phyloP scores from a whole-genome alignment of 2,329 filamentous ascomycete genomes.

The Colletotrichum tanaceti region DNA sequence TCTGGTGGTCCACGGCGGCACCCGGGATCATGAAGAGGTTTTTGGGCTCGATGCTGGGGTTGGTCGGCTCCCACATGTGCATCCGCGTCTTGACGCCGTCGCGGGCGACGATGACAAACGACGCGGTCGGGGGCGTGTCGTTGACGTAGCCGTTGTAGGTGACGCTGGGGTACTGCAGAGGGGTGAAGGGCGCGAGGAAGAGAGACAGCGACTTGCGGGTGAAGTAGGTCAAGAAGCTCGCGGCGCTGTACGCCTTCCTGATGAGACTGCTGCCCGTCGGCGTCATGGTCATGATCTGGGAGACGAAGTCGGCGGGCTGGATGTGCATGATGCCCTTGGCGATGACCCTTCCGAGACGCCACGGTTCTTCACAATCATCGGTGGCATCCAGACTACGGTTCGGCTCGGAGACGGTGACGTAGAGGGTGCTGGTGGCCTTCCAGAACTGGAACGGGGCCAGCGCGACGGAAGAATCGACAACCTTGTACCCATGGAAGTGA shows the following conservation, averaged over 20 bases:
- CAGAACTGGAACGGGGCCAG: constrained; percentile 68
- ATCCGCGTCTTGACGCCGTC: constrained; percentile 66
- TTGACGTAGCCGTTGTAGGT: constrained; percentile 65
- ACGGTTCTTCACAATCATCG: constrained; percentile 51
- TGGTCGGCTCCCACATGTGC: constrained; percentile 67
- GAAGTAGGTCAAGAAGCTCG: constrained; percentile 67
- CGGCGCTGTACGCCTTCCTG: constrained; percentile 57
- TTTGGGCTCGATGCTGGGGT: constrained; percentile 52
- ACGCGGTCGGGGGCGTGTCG: constrained; percentile 57
- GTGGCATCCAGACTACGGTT: constrained; percentile 44
- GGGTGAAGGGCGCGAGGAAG: constrained; percentile 65
- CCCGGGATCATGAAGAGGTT: constrained; percentile 72
- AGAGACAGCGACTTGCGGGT: constrained; percentile 63
- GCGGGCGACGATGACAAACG: constrained; percentile 59
- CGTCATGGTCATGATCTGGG: constrained; percentile 65
- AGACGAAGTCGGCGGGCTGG: constrained; percentile 63
- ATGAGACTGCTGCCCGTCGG: constrained; percentile 61
- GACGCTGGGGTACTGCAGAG: constrained; percentile 65
- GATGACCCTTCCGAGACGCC: constrained; percentile 58
- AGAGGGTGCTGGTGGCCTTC: constrained; percentile 71
- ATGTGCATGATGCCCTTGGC: constrained; percentile 71
- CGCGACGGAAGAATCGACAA: constrained; percentile 69
- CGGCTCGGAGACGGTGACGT: constrained; percentile 66
- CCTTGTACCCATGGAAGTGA: constrained; percentile 72
- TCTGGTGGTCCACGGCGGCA: constrained; percentile 71